These are phyloP conservation scores for Macadamia tetraphylla DNA, from an alignment of 164 flowering plant species.

Conservation along the genomic window DNA sequence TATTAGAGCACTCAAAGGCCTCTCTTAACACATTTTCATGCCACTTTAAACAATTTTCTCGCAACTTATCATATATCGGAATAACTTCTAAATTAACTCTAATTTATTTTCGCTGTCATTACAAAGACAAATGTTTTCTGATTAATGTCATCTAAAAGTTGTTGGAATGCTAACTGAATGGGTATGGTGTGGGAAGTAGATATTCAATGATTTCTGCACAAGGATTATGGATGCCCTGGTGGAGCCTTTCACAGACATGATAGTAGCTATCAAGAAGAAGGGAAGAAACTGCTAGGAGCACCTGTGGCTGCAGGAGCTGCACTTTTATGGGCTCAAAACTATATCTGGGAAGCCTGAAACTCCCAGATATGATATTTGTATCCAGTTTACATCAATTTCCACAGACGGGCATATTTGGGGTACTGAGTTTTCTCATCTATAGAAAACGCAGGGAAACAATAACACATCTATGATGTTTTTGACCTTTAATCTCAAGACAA, in stretches of 20 bases:
- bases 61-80: too few species aligned
- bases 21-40: too few species aligned
- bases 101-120: too few species aligned
- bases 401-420: too few species aligned
- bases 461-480: too few species aligned
- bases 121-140: too few species aligned
- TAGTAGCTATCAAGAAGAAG: conserved; percentile 42
- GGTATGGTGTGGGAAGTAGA: conserved; percentile 33
- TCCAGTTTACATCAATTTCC: background rate
- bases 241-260: conserved; percentile 79
- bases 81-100: too few species aligned
- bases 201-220: conserved; percentile 49
- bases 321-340: conserved; percentile 76
- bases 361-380: conserved; percentile 18
- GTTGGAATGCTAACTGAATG: background rate
- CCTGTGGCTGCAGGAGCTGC: conserved; percentile 64
- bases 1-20: too few species aligned
- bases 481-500: background rate
- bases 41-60: too few species aligned
- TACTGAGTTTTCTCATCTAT: too few species aligned
- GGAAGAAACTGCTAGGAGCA: conserved; percentile 64
- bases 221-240: conserved; percentile 76
- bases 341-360: conserved; percentile 67
- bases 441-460: too few species aligned
- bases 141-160: too few species aligned